Conservation (phyloP, 1,284 basidiomycete genomes). For the Austroboletus niveus region DNA sequence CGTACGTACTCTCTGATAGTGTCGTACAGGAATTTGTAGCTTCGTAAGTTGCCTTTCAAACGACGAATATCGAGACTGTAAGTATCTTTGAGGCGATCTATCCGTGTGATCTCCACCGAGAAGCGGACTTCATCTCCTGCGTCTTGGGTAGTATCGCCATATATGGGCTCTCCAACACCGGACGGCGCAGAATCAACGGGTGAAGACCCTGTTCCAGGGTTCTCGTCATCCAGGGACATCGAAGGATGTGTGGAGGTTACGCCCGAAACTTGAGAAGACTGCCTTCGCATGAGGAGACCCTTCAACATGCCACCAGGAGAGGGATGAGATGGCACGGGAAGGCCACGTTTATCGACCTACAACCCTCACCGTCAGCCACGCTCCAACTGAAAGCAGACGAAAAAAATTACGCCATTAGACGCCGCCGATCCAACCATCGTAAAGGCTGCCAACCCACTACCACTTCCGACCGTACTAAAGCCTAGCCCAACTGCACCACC, state of each 20-base stretch:
- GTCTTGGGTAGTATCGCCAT: slow-evolving; percentile 76
- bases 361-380: slow-evolving; percentile 8
- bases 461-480: slow-evolving; percentile 40
- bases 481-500: slow-evolving; percentile 39
- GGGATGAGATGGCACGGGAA: slow-evolving; percentile 73
- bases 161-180: slow-evolving; percentile 54
- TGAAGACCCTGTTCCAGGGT: slow-evolving; percentile 17
- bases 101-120: slow-evolving; percentile 84
- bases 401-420: slow-evolving; percentile 68
- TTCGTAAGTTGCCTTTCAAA: slow-evolving; percentile 88
- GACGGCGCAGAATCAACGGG: slow-evolving; percentile 34
- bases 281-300: slow-evolving; percentile 82
- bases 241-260: slow-evolving; percentile 34
- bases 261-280: slow-evolving; percentile 72
- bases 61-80: slow-evolving; percentile 89
- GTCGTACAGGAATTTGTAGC: slow-evolving; percentile 94
- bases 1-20: slow-evolving; percentile 77
- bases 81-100: slow-evolving; percentile 85
- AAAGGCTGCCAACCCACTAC: slow-evolving; percentile 65
- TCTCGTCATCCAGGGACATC: slow-evolving; percentile 44
- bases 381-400: not conserved
- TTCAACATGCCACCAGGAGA: slow-evolving; percentile 78
- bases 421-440: slow-evolving; percentile 75
- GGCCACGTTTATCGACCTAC: slow-evolving; percentile 80
- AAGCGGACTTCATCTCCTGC: slow-evolving; percentile 92